Percentiles rank a stretch among this genome's conserved stretches.
These are phyloP conservation scores for Polygonum aviculare DNA, from an alignment of 148 eudicot species.

Conservation along the genomic window DNA sequence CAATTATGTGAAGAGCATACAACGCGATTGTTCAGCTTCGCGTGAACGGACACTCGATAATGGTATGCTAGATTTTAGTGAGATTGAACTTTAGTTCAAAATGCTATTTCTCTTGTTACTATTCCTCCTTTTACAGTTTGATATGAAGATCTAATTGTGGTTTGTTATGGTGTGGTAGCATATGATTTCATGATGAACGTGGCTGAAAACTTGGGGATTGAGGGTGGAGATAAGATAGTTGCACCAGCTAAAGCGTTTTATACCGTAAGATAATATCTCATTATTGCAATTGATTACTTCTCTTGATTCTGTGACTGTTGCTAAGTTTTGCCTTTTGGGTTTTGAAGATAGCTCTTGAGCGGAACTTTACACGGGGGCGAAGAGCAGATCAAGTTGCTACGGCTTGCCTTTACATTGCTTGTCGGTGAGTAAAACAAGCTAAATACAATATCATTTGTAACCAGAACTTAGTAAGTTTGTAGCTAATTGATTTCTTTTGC, in stretches of 20 bases:
- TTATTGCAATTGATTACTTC: neutral
- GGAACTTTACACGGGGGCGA: constrained; percentile 69
- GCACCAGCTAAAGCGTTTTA: constrained; percentile 49
- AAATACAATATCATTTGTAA: too few relatives aligned
- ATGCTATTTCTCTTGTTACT: neutral
- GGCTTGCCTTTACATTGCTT: constrained; percentile 68
- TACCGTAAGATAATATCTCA: constrained; percentile 26
- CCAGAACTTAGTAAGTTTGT: too few relatives aligned
- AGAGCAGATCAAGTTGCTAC: constrained; percentile 62
- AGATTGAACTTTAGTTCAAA: neutral
- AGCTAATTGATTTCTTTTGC: neutral
- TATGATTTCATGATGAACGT: constrained; percentile 25
- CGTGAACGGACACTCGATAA: constrained; percentile 48
- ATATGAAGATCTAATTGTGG: neutral
- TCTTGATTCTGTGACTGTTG: constrained; percentile 6
- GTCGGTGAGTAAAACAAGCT: constrained; percentile 43
- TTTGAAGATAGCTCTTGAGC: constrained; percentile 61
- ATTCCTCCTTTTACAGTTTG: neutral
- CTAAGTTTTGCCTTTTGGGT: neutral
- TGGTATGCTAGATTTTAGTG: constrained; percentile 29
- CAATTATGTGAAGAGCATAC: constrained; percentile 34
- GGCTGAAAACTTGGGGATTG: constrained; percentile 39
- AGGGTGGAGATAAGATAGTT: constrained; percentile 45
- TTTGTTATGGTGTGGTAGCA: constrained; percentile 31
- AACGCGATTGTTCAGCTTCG: constrained; percentile 39